Conservation (phyloP, 2,329 filamentous ascomycete genomes). For the Xenosphaeropsis pyriputrescens region DNA sequence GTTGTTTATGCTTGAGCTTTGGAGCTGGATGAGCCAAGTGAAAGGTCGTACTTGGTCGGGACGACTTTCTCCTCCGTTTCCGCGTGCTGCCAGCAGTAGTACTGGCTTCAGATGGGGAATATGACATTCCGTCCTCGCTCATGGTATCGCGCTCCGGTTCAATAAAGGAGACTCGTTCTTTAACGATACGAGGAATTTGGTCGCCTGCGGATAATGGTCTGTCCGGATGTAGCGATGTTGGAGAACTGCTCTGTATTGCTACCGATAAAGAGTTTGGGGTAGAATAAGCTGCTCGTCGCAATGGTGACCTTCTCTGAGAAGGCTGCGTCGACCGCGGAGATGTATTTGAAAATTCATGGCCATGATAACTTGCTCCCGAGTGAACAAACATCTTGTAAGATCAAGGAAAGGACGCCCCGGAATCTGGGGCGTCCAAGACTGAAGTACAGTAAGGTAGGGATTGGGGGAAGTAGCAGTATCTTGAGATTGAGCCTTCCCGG, state of each 20-base stretch:
- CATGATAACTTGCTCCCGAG: constrained; percentile 12
- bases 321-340: neutral
- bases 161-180: constrained; percentile 14
- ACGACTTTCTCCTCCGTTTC: constrained; percentile 27
- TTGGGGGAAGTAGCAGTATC: no score
- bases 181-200: constrained; percentile 4
- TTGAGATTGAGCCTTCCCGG: no score
- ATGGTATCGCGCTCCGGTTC: constrained; percentile 14
- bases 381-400: constrained; percentile 16
- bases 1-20: constrained; percentile 39
- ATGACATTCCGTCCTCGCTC: constrained; percentile 17
- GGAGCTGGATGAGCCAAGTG: constrained; percentile 55
- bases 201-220: constrained; percentile 13
- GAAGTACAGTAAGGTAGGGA: no score
- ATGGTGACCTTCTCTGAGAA: constrained; percentile 9
- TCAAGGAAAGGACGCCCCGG: constrained; percentile 4
- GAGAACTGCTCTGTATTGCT: no score
- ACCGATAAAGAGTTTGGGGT: constrained; percentile 4
- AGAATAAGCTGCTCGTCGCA: constrained; percentile 16
- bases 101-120: constrained; percentile 16
- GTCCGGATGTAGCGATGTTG: constrained; percentile 4
- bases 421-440: neutral
- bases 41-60: constrained; percentile 45
- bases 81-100: constrained; percentile 10
- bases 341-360: constrained; percentile 13